Evolutionary conservation across 441 rosid genomes (phyloP), one percentile per base, ranked within the genome.

Genomic region (Populus trichocarpa): DNA sequence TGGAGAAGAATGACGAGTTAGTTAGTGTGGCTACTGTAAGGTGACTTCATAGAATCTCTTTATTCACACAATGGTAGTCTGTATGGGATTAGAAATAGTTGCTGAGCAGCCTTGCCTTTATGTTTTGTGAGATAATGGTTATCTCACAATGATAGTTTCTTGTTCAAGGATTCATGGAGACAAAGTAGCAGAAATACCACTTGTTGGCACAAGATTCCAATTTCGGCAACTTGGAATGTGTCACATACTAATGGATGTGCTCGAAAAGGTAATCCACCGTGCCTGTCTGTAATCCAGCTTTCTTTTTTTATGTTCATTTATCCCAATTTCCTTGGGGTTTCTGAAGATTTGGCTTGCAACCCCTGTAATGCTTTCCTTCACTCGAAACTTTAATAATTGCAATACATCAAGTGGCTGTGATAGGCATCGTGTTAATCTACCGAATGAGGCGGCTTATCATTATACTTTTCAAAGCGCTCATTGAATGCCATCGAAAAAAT

Each of bases 181-280:
- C 75, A 87, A 87, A 75, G 93, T 90, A 50, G 99, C 97, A 59
- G 97, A 95, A 87, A 57, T 95, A 75, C 97, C 98, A 50, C 88
- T 95, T 32, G 84, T 95, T 75, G 95, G 92, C 72, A 93, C 98
- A n/a, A 89, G 95, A 86, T 83, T 88, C 74, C 92, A 87, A 69
- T 84, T 87, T 69, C 94, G 93, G 35, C 88, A 83, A 70, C 84
- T 38, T 14, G 98, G 99, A 79, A 89, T 92, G 97, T 95, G 98
- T 73, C 90, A 88, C 61, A 76, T 88, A 77, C 79, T 93, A 79
- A 88, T 93, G 87, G 75, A 91, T 84, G 87, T 87, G 78, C 92
- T 95, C 57, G 95, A 90, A 85, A 88, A 88, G 95, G 96, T 93
- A 83, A 64, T 18, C 28, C 33, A n/a, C 50, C 42, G 32, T 11